These are phyloP conservation scores for Adansonia madagascariensis DNA, from an alignment of 441 rosid species.

Conservation along the genomic window DNA sequence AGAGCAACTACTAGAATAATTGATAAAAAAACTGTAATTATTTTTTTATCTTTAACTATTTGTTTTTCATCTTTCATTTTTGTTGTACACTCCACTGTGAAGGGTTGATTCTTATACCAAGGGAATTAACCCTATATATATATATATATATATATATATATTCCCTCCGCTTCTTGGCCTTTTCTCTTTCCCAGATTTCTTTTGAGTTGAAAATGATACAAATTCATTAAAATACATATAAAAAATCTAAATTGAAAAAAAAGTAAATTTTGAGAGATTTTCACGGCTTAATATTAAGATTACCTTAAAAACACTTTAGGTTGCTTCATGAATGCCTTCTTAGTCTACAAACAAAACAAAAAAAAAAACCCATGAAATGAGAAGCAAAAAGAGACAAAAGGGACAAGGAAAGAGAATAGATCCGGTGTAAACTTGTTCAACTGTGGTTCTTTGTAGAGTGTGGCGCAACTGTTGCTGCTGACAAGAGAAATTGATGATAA, in stretches of 20 bases:
- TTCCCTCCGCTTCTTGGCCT: conserved; percentile 69
- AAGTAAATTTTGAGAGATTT: not conserved
- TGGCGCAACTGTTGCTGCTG: conserved; percentile 6
- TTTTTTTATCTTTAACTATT: no score
- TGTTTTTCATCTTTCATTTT: no score
- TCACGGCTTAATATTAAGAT: conserved; percentile 32
- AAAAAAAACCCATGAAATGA: not conserved
- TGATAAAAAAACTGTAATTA: no score
- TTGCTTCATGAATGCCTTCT: conserved; percentile 82
- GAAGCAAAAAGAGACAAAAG: not conserved
- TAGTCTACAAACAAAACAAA: conserved; percentile 34
- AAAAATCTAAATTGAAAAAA: not conserved
- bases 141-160: no score
- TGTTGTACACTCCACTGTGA: no score
- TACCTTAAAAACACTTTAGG: conserved; percentile 81
- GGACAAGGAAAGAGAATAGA: not conserved
- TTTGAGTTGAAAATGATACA: conserved; percentile 40
- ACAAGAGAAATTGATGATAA: no score
- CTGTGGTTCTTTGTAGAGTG: not conserved
- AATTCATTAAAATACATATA: not conserved
- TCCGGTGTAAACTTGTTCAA: not conserved
- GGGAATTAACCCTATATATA: no score
- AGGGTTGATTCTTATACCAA: no score
- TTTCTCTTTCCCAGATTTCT: conserved; percentile 59
- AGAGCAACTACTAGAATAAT: no score